Percentiles rank a stretch among this genome's conserved stretches.
phyloP scores from a whole-genome alignment of 148 eudicot species.

The Rhododendron henanense region DNA sequence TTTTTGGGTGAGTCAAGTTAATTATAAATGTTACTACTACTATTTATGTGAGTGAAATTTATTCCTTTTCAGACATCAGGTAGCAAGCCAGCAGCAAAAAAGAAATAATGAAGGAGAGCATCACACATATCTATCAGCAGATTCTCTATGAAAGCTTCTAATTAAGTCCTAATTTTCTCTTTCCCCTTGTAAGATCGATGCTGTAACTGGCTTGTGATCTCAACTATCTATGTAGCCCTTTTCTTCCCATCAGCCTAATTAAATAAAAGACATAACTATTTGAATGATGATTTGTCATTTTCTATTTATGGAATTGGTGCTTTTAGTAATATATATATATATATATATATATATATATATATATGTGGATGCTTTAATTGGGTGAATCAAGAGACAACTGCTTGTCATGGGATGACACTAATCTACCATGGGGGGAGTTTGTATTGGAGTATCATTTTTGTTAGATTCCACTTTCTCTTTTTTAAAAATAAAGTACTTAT shows the following conservation, averaged over 20 bases:
- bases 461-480: too few relatives aligned
- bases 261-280: neutral
- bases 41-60: neutral
- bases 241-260: neutral
- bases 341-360: too few relatives aligned
- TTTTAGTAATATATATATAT: too few relatives aligned
- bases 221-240: neutral
- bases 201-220: neutral
- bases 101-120: neutral
- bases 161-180: neutral
- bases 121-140: neutral
- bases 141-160: neutral
- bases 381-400: too few relatives aligned
- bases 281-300: neutral
- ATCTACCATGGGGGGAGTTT: neutral
- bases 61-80: conserved; percentile 19
- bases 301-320: neutral
- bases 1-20: neutral
- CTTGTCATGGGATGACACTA: too few relatives aligned
- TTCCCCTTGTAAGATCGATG: neutral
- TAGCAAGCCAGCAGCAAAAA: conserved; percentile 13
- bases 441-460: too few relatives aligned
- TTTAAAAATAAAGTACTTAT: too few relatives aligned
- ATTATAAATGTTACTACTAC: too few relatives aligned
- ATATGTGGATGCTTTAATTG: too few relatives aligned